Base-by-base conservation (phyloP, 192 early-diverging fungal genomes). In the Backusella parvicylindrica region DNA sequence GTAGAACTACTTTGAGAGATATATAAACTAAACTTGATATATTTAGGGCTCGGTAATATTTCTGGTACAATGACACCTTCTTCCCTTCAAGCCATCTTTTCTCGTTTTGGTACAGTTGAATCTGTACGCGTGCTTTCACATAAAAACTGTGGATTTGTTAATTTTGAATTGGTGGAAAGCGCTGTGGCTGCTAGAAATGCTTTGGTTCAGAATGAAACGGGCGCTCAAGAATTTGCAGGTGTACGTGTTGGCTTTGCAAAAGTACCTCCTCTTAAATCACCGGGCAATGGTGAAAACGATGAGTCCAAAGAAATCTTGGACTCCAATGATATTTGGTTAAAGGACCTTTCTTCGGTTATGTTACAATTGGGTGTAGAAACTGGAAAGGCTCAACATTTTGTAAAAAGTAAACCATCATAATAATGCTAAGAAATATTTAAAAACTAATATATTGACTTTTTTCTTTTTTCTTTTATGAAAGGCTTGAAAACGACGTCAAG, bases 61-160 rank as follows among this genome's bases (percentile, higher is more conserved):
- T 91, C 96, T 3, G 84, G 93, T 8, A 83, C 86, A 1, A 89
- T 91, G 5, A 91, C 92, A 15, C 89, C 95, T 1, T 84, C 88
- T 11, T 86, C 89, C 50, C 83, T 98, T 66, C 88, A 94, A 49
- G 82, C 81, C 2, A 80, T 94, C 31, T 99, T 99, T 80, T 71
- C 87, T 23, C 83, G 82, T 23, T 98, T 86, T 81, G 97, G 97
- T 30, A 72, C 85, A 0, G 94, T 99, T 74, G 96, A 98, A 78
- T 97, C 96, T 30, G 92, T 94, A 23, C 90, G 97, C 6, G 96
- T 99, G 1, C 76, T 99, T 74, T 94, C 95, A 15, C 95, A 95
- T 83, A 99, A 99, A 76, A 96, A 92, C 77, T 97, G 97, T 80
- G 97, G 96, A 5, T 98, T 98, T 82, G 94, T 99, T 73, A 98